Evolutionary conservation across 441 rosid species (phyloP), one percentile per base, ranked within the genome.

Genomic region (Pelargonium cotyledonis): DNA sequence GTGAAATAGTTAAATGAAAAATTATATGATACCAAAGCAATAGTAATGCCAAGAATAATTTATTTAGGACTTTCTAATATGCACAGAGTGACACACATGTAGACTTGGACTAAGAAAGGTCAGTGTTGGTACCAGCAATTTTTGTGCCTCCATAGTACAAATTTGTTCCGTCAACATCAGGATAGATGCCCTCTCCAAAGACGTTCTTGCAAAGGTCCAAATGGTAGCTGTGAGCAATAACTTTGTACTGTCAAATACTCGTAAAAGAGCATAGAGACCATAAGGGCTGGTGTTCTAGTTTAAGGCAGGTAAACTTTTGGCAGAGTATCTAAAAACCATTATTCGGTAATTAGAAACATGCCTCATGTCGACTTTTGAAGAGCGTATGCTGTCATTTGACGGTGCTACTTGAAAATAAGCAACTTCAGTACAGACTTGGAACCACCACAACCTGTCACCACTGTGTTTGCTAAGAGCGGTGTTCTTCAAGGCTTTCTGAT

Each of bases 381-480:
- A 94, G 72, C 99, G 97, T 70, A 94, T 69, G 70, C 95, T 91
- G 76, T 91, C 95, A 51, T 87, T 85, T 47, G 87, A 74, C 35
- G 99, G 97, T 18, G 99, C 99, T 78, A 91, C 97, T 76, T 91
- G 99, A 81, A 91, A 94, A 79, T 86, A 94, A 1, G 97, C 97
- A 74, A 94, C 91, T 85, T 94, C 96, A 58, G 94, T 89, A 78
- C 99, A 94, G 73, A 88, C 94, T 80, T 91, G 99, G 79, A 88
- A 91, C 99, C 99, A 94, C 97, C 99, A 94, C 73, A 88, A 76
- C 75, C 96, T 82, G 71, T 80, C 90, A 74, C 83, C 57, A 75
- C 81, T 78, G 71, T 77, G 64, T 68, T 80, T 81, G 60, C 74
- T 73, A 35, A 88, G 65, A 46, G 78, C 75, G 68, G 89, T 82